Percentiles rank a stretch among this genome's conserved stretches.
Conservation (phyloP, 2,329 filamentous ascomycete genomes). For the Xylaria hypoxylon region DNA sequence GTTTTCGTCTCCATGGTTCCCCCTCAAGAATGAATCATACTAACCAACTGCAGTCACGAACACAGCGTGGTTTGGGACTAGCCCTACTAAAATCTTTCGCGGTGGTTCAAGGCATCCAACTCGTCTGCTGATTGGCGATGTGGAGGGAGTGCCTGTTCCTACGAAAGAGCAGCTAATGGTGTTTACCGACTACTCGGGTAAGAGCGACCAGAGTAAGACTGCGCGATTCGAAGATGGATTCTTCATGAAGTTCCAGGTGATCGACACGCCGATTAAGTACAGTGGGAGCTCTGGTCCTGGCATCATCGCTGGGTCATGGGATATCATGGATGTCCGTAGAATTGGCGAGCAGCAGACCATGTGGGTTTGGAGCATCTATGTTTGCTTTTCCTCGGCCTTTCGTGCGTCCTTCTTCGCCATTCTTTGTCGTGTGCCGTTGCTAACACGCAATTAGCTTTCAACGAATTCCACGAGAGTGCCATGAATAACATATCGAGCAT, state of each 20-base stretch:
- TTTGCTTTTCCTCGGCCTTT: constrained; percentile 9
- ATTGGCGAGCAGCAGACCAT: background rate
- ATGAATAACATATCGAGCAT: no score
- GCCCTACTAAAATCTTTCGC: background rate
- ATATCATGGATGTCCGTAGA: constrained; percentile 15
- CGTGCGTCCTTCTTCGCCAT: constrained; percentile 5
- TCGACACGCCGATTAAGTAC: constrained; percentile 14
- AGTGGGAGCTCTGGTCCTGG: background rate
- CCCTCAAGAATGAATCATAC: background rate
- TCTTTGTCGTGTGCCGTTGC: background rate
- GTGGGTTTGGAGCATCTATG: constrained; percentile 17
- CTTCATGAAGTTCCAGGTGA: constrained; percentile 13
- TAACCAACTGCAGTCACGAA: background rate
- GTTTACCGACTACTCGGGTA: constrained; percentile 13
- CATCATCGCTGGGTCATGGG: constrained; percentile 5
- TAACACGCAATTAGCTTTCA: constrained; percentile 11
- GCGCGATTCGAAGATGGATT: constrained; percentile 11
- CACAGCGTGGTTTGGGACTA: constrained; percentile 18
- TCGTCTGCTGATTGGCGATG: constrained; percentile 3
- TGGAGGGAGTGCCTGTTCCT: constrained; percentile 9
- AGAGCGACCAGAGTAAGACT: constrained; percentile 14
- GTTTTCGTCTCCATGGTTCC: background rate
- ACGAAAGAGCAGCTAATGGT: constrained; percentile 2
- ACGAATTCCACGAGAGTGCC: constrained; percentile 13
- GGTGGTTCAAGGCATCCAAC: background rate